Percentiles rank a stretch among this genome's conserved stretches.
phyloP scores from a whole-genome alignment of 768 basidiomycete species.

The Kwoniella dejecticola region DNA sequence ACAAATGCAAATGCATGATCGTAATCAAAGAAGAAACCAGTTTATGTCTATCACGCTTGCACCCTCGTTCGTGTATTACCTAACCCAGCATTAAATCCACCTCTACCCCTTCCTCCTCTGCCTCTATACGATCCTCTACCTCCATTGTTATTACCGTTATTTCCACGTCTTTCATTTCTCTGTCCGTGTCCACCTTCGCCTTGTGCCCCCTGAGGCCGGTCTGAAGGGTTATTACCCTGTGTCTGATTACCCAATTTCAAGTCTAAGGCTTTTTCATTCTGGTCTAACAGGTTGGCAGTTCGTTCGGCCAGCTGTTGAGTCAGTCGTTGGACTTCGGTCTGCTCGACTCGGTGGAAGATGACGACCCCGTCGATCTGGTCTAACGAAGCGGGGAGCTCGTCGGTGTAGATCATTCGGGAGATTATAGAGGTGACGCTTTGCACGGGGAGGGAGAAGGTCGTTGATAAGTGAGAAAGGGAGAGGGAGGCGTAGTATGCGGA shows the following conservation, averaged over 20 bases:
- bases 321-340: conserved; percentile 84
- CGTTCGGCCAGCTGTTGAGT: conserved; percentile 86
- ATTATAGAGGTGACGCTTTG: conserved; percentile 85
- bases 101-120: conserved; percentile 45
- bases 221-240: conserved; percentile 49
- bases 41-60: background rate
- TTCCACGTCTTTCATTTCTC: conserved; percentile 63
- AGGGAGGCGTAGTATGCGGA: conserved; percentile 89
- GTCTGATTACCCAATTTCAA: conserved; percentile 70
- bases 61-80: conserved; percentile 21
- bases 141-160: conserved; percentile 25
- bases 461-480: conserved; percentile 80
- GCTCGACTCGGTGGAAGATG: conserved; percentile 88
- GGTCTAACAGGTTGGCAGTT: conserved; percentile 79
- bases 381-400: conserved; percentile 83
- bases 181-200: conserved; percentile 22
- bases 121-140: conserved; percentile 34
- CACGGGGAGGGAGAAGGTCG: conserved; percentile 80
- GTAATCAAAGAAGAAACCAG: background rate
- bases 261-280: conserved; percentile 88
- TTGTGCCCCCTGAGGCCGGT: conserved; percentile 33
- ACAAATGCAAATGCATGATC: conserved; percentile 10
- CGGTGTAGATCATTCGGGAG: conserved; percentile 98
- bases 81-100: conserved; percentile 49
- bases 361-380: conserved; percentile 88